Conservation (phyloP, 2,329 filamentous ascomycete species). For the Neofusicoccum cordaticola region DNA sequence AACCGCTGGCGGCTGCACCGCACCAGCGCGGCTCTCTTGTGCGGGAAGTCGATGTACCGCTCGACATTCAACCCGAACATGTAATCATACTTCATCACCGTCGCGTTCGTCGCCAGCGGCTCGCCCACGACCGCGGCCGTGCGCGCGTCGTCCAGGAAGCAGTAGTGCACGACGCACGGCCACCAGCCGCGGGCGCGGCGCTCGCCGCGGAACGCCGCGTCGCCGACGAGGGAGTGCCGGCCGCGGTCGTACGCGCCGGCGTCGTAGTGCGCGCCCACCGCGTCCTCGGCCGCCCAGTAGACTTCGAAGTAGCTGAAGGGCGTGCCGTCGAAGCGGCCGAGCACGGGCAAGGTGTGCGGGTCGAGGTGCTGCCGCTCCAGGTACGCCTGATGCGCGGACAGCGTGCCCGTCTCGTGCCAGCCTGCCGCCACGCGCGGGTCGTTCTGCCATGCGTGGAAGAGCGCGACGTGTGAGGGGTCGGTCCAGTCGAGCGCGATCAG, state of each 20-base stretch:
- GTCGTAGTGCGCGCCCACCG: constrained; percentile 58
- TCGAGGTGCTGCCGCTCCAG: constrained; percentile 66
- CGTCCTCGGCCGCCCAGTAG: constrained; percentile 72
- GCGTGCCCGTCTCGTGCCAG: constrained; percentile 75
- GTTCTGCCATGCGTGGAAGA: constrained; percentile 81
- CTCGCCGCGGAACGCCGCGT: constrained; percentile 53
- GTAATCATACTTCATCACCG: constrained; percentile 71
- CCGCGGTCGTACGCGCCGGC: constrained; percentile 58
- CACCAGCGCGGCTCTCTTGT: constrained; percentile 68
- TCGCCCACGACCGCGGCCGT: constrained; percentile 61
- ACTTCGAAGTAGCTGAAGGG: constrained; percentile 77
- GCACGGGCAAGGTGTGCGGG: constrained; percentile 66
- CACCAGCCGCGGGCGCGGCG: constrained; percentile 59
- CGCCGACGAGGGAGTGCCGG: constrained; percentile 60
- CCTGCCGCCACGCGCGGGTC: constrained; percentile 76
- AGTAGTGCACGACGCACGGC: constrained; percentile 57
- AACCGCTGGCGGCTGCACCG: constrained; percentile 64
- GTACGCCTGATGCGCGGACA: constrained; percentile 72
- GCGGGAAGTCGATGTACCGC: constrained; percentile 69
- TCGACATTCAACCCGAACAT: constrained; percentile 70
- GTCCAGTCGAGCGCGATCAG: constrained; percentile 71
- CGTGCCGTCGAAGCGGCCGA: constrained; percentile 68
- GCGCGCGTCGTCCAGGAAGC: constrained; percentile 58
- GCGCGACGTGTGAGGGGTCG: constrained; percentile 60
- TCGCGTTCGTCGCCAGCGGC: constrained; percentile 67